Conservation (phyloP, 495 filamentous ascomycete species). For the Usnea hakonensis region DNA sequence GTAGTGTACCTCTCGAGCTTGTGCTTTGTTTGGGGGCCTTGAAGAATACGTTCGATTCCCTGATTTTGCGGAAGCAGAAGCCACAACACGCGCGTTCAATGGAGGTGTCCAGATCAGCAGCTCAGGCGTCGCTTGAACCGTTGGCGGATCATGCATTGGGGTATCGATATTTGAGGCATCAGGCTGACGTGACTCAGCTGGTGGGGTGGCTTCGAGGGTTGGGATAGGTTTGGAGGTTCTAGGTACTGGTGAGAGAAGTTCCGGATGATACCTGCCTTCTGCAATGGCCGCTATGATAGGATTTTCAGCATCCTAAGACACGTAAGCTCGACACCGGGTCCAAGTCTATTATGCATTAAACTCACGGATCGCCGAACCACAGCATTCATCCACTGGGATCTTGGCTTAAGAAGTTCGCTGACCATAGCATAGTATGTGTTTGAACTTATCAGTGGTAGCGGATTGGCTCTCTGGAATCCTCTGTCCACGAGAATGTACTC, state of each 20-base stretch:
- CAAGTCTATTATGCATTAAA: neutral
- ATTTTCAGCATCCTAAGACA: neutral
- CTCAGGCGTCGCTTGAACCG: neutral
- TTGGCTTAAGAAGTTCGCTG: neutral
- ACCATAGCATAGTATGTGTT: constrained; percentile 1
- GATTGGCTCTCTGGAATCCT: neutral
- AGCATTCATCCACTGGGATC: neutral
- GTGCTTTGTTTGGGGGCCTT: neutral
- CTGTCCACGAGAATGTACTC: neutral
- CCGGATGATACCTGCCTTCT: neutral
- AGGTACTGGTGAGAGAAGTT: neutral
- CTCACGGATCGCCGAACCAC: neutral
- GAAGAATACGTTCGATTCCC: neutral
- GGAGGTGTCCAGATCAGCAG: neutral
- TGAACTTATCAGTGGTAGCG: neutral
- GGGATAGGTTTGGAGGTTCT: neutral
- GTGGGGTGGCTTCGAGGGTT: no score
- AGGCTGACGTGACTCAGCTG: neutral
- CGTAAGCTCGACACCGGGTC: neutral
- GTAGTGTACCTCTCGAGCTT: neutral
- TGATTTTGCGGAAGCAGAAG: neutral
- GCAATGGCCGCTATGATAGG: neutral
- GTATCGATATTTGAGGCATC: neutral
- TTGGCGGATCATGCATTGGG: neutral
- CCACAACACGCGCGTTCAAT: neutral